Evolutionary conservation across 192 early-diverging fungal genomes (phyloP).

Genomic region (Dispira simplex): DNA sequence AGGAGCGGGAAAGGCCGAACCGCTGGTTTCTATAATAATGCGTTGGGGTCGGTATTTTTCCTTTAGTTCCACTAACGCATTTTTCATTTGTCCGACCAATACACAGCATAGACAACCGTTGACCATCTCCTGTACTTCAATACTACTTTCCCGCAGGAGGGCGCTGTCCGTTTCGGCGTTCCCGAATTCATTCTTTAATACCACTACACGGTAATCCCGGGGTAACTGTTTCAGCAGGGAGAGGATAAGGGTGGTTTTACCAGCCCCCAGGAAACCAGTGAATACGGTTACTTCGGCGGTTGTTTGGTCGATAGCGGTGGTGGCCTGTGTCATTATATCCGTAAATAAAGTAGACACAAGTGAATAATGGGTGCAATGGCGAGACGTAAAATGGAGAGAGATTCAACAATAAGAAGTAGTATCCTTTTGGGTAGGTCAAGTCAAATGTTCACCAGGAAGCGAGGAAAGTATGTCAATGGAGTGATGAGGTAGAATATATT

Average conservation of each 20-base stretch:
- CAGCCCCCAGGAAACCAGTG: slow-evolving; percentile 82
- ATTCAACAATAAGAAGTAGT: no score
- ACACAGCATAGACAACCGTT: slow-evolving; percentile 98
- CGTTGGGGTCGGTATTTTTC: slow-evolving; percentile 75
- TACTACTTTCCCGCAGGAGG: slow-evolving; percentile 34
- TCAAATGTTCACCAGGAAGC: no score
- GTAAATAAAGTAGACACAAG: no score
- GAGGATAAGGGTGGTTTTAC: slow-evolving; percentile 72
- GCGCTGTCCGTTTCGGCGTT: slow-evolving; percentile 53
- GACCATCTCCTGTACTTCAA: slow-evolving; percentile 88
- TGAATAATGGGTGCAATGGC: no score
- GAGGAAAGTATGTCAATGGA: no score
- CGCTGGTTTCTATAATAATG: slow-evolving; percentile 83
- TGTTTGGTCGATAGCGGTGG: slow-evolving; percentile 11
- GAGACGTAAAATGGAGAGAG: no score
- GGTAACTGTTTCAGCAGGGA: slow-evolving; percentile 55
- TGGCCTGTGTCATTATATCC: no score
- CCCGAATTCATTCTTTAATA: slow-evolving; percentile 96
- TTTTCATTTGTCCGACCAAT: slow-evolving; percentile 92
- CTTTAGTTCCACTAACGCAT: slow-evolving; percentile 71
- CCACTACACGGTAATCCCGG: slow-evolving; percentile 64
- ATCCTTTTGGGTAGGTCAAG: no score
- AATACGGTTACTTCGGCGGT: slow-evolving; percentile 75
- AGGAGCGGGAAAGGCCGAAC: slow-evolving; percentile 46
- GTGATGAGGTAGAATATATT: no score